Percentiles rank a stretch among this genome's conserved stretches.
These are phyloP conservation scores for Globisporangium cederbergense DNA, from an alignment of 352 stramenopile species.

Conservation along the genomic window DNA sequence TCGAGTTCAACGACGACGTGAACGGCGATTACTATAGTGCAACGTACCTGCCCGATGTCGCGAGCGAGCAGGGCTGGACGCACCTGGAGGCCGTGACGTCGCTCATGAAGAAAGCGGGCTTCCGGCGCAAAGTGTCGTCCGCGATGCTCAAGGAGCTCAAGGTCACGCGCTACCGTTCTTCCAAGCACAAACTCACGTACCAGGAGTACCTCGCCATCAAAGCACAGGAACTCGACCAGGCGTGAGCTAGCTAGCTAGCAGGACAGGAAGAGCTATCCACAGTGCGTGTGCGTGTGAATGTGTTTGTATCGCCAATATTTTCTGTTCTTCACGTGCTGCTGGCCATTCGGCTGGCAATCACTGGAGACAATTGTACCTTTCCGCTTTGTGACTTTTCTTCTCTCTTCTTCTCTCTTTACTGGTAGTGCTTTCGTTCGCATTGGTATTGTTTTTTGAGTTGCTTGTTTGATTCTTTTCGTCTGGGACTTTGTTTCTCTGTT, in stretches of 20 bases:
- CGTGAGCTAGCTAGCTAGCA: neutral
- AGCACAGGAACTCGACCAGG: constrained; percentile 17
- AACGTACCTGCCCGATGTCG: constrained; percentile 78
- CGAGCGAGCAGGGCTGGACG: constrained; percentile 68
- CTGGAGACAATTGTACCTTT: neutral
- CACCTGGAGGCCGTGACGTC: constrained; percentile 72
- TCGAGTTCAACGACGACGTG: constrained; percentile 68
- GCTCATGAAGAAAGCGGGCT: constrained; percentile 79
- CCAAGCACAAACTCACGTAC: constrained; percentile 82
- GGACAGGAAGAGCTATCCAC: neutral
- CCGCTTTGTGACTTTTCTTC: neutral
- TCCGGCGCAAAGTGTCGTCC: constrained; percentile 48
- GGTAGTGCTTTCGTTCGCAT: neutral
- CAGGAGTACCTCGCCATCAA: constrained; percentile 74
- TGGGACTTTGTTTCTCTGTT: neutral
- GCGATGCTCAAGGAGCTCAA: constrained; percentile 61
- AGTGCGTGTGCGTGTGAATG: neutral
- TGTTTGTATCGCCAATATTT: neutral
- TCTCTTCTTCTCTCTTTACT: neutral
- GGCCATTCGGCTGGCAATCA: constrained; percentile 3
- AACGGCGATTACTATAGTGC: constrained; percentile 52
- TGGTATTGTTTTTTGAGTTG: neutral
- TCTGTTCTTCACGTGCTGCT: constrained; percentile 2
- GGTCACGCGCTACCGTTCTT: constrained; percentile 78
- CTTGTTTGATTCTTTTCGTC: neutral